Base-by-base conservation (phyloP, 1,284 basidiomycete genomes). In the Apiotrichum montevideense region DNA sequence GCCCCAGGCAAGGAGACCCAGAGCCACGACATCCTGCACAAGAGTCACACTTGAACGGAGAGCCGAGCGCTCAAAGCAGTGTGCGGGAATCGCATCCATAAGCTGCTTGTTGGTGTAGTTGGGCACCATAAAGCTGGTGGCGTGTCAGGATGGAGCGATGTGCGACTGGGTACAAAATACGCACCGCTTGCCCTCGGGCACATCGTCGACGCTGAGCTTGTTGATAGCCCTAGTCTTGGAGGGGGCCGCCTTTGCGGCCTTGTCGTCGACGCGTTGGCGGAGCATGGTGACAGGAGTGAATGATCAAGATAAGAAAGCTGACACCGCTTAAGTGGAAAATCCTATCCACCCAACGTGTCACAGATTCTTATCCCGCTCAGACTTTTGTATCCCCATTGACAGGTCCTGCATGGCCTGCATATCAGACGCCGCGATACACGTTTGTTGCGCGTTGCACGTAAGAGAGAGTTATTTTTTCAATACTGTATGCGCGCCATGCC, bases 31-130 rank as follows among this genome's bases (percentile, higher is more conserved):
- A 73, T 98, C 94, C 81, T 85, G 87, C 52, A 86, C 73, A 56
- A 96, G 80, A 75, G 96, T 94, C 58, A 83, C 65, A 11, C 83
- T 86, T 14, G 92, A 95, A 71, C 81, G 81, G 71, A 95, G 66
- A 1, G 90, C 87, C 0, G 90, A 95, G 62, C 95, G 88, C 80
- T 96, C 82, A 78, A 87, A 91, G 80, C 95, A 98, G 78, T 94
- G 92, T 4, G 87, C 73, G 88, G 92, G 94, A 71, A 98, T 96
- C 35, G 84, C 84, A 54, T 84, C 84, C 55, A 97, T 82, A 59
- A 97, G 77, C 69, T 77, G 74, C 69, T 77, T 77, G 68, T 73
- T 69, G 58, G 75, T 75, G 58, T 68, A 77, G 67, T 73, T 70
- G 56, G 75, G 74, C 42, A 75, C 67, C 53, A 73, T 63, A 63